These are phyloP conservation scores for Tinospora cordifolia DNA, from an alignment of 164 flowering plant species.

Conservation along the genomic window DNA sequence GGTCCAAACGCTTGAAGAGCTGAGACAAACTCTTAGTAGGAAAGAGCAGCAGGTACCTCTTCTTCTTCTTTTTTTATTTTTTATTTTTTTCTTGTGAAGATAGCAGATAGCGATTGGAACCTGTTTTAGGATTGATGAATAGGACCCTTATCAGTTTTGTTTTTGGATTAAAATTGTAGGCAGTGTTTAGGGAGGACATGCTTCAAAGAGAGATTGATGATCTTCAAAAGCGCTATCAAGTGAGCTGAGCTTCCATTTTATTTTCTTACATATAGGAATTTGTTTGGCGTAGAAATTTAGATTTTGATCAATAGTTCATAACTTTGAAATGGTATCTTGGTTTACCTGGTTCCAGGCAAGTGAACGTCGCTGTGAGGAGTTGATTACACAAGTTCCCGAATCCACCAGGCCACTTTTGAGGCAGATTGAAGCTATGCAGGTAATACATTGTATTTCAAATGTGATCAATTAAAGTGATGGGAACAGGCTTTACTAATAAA, in stretches of 20 bases:
- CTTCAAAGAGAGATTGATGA: conserved; percentile 85
- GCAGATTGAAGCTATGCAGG: conserved; percentile 99
- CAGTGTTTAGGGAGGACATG: conserved; percentile 85
- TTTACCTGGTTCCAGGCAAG: conserved; percentile 54
- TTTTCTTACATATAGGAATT: not conserved
- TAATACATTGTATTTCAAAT: conserved; percentile 12
- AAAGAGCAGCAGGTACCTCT: conserved; percentile 93
- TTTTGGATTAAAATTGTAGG: conserved; percentile 36
- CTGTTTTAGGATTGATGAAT: not conserved
- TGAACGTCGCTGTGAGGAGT: conserved; percentile 94
- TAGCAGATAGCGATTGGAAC: conserved; percentile 55
- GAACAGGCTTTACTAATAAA: not conserved
- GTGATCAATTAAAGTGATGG: not conserved
- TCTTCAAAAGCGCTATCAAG: conserved; percentile 93
- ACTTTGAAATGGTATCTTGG: conserved; percentile 2
- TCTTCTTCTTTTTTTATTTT: no score
- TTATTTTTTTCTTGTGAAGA: no score
- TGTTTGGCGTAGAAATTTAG: not conserved
- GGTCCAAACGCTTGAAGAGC: conserved; percentile 87
- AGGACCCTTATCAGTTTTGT: not conserved
- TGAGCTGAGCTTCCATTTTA: conserved; percentile 21
- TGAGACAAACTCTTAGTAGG: conserved; percentile 79
- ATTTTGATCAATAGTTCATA: not conserved
- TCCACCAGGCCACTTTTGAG: conserved; percentile 97
- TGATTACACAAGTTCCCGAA: conserved; percentile 92